These are phyloP conservation scores for Maudiozyma turicensis DNA, from an alignment of 805 yeast species.

Conservation along the genomic window DNA sequence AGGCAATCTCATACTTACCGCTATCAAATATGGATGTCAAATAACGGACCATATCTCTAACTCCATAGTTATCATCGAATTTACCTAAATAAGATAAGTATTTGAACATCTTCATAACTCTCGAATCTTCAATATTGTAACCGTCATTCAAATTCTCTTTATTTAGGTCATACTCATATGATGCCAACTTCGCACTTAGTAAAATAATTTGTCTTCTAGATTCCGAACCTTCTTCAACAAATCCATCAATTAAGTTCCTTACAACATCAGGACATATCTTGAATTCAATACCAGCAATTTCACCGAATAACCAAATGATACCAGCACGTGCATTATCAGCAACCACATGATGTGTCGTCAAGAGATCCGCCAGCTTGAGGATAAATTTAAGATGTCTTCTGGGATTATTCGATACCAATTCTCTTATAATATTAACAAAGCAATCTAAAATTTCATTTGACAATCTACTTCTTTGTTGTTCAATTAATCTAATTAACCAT, in stretches of 20 bases:
- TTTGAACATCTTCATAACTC: conserved; percentile 45
- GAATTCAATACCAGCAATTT: conserved; percentile 43
- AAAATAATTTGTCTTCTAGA: conserved; percentile 66
- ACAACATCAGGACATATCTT: conserved; percentile 67
- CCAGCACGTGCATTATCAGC: conserved; percentile 60
- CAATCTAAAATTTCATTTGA: conserved; percentile 42
- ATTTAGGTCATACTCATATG: conserved; percentile 41
- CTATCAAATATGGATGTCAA: conserved; percentile 49
- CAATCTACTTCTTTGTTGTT: conserved; percentile 12
- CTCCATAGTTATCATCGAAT: conserved; percentile 66
- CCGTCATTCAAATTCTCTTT: conserved; percentile 9
- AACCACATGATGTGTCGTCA: conserved; percentile 20
- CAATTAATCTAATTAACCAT: conserved; percentile 51
- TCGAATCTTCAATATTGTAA: conserved; percentile 25
- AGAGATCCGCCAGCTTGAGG: conserved; percentile 36
- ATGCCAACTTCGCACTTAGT: conserved; percentile 62
- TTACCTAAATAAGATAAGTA: conserved; percentile 54
- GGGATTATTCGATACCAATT: conserved; percentile 56
- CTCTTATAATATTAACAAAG: conserved; percentile 61
- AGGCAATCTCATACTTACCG: conserved; percentile 49
- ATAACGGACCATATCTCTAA: conserved; percentile 78
- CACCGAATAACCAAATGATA: conserved; percentile 87
- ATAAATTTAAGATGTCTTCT: conserved; percentile 45
- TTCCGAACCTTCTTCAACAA: conserved; percentile 42
- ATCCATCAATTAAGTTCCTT: conserved; percentile 44